A percentile compares a stretch with the other conserved stretches of the same genome.
Conservation (phyloP, 495 filamentous ascomycete species). For the Durotheca rogersii region DNA sequence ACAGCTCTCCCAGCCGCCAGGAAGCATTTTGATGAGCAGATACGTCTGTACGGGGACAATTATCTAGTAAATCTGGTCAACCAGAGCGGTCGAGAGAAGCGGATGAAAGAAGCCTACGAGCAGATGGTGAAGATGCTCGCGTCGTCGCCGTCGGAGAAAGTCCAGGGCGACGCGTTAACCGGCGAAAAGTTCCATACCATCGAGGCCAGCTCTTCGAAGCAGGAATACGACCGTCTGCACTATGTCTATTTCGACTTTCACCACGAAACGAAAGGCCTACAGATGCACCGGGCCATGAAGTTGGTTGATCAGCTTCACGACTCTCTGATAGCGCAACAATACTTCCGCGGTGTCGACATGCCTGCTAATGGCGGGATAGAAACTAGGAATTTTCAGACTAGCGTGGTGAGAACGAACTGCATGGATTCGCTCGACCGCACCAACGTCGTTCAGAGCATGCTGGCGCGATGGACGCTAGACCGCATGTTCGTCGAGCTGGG, state of each 20-base stretch:
- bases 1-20: slow-evolving; percentile 76
- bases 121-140: slow-evolving; percentile 75
- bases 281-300: slow-evolving; percentile 88
- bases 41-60: slow-evolving; percentile 89
- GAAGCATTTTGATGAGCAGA: slow-evolving; percentile 89
- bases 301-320: slow-evolving; percentile 77
- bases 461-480: slow-evolving; percentile 83
- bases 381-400: slow-evolving; percentile 73
- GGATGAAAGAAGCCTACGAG: slow-evolving; percentile 89
- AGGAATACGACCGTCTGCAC: slow-evolving; percentile 77
- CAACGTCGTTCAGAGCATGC: slow-evolving; percentile 95
- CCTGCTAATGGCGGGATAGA: slow-evolving; percentile 76
- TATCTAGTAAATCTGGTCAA: slow-evolving; percentile 97
- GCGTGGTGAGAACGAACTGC: slow-evolving; percentile 93
- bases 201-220: slow-evolving; percentile 58
- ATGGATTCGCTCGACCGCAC: slow-evolving; percentile 99
- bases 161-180: slow-evolving; percentile 55
- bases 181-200: slow-evolving; percentile 79
- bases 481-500: slow-evolving; percentile 82
- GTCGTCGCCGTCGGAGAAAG: slow-evolving; percentile 63
- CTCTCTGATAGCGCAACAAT: slow-evolving; percentile 71
- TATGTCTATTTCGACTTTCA: slow-evolving; percentile 99
- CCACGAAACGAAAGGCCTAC: slow-evolving; percentile 89
- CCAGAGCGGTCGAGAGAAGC: slow-evolving; percentile 83
- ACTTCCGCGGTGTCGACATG: slow-evolving; percentile 89